Evolutionary conservation across 768 basidiomycete genomes (phyloP).

Genomic region (Leccinum barrowsii): DNA sequence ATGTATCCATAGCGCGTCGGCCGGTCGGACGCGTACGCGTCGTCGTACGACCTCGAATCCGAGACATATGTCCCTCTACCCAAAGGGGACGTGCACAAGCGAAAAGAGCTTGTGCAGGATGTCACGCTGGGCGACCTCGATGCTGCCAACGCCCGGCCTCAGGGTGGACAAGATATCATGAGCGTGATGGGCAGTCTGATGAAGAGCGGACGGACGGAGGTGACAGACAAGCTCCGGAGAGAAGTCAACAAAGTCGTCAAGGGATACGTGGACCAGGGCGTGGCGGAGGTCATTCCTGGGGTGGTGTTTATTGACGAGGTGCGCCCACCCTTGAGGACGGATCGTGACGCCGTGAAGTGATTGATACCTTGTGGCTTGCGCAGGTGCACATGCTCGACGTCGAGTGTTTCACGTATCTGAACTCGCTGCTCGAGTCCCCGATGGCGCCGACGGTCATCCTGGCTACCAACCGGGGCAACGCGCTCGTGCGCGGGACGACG

Average conservation of each 20-base stretch:
- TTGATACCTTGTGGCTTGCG: background rate
- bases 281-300: constrained; percentile 96
- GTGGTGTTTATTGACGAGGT: constrained; percentile 99
- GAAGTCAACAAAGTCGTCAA: constrained; percentile 99
- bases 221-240: constrained; percentile 91
- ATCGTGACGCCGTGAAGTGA: background rate
- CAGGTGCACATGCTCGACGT: constrained; percentile 99
- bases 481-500: constrained; percentile 88
- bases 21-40: constrained; percentile 94
- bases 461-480: constrained; percentile 92
- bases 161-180: constrained; percentile 98
- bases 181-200: constrained; percentile 92
- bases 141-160: constrained; percentile 93
- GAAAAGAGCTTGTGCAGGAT: constrained; percentile 93
- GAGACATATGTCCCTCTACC: constrained; percentile 98
- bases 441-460: constrained; percentile 98
- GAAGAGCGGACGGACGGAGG: constrained; percentile 90
- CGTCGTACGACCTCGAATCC: constrained; percentile 95
- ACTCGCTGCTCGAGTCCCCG: constrained; percentile 89
- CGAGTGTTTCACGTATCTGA: constrained; percentile 98
- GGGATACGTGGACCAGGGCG: constrained; percentile 95
- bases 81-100: constrained; percentile 94
- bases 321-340: constrained; percentile 15
- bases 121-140: constrained; percentile 94
- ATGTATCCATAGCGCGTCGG: constrained; percentile 73